phyloP scores from a whole-genome alignment of 306 rosid genomes.

The Lathyrus aphaca region DNA sequence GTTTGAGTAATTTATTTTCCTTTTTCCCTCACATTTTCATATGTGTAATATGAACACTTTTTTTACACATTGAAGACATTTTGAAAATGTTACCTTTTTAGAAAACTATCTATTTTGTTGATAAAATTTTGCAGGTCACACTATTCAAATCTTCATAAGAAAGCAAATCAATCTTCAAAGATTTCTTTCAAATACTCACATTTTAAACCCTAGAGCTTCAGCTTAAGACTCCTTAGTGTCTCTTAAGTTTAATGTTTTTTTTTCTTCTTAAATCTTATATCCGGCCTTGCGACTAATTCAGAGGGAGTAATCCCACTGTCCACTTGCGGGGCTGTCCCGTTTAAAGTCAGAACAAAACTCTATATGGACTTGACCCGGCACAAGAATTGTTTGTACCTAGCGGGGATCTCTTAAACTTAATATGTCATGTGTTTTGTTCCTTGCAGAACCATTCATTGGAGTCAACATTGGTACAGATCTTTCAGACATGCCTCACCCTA shows the following conservation, averaged over 20 bases:
- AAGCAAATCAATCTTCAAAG: not conserved
- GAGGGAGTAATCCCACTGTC: no score
- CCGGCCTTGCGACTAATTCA: no score
- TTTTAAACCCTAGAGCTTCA: not conserved
- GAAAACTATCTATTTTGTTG: not conserved
- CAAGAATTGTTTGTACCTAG: no score
- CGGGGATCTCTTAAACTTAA: not conserved
- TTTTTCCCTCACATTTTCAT: slow-evolving; percentile 15
- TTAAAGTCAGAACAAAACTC: no score
- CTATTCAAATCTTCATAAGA: no score
- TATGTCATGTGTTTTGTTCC: slow-evolving; percentile 29
- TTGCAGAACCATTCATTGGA: slow-evolving; percentile 71
- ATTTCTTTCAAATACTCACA: not conserved
- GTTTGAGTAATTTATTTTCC: slow-evolving; percentile 16
- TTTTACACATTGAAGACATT: slow-evolving; percentile 6
- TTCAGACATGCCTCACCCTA: slow-evolving; percentile 83
- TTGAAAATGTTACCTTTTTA: slow-evolving; percentile 3
- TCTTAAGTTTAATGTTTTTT: not conserved
- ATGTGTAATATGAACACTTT: not conserved
- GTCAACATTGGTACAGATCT: slow-evolving; percentile 85
- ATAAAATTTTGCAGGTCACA: no score
- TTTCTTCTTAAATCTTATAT: no score
- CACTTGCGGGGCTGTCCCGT: no score
- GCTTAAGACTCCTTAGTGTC: not conserved
- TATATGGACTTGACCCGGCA: no score